Evolutionary conservation across 352 stramenopile genomes (phyloP), one percentile per base, ranked within the genome.

Genomic region (Blastocystis sp.): DNA sequence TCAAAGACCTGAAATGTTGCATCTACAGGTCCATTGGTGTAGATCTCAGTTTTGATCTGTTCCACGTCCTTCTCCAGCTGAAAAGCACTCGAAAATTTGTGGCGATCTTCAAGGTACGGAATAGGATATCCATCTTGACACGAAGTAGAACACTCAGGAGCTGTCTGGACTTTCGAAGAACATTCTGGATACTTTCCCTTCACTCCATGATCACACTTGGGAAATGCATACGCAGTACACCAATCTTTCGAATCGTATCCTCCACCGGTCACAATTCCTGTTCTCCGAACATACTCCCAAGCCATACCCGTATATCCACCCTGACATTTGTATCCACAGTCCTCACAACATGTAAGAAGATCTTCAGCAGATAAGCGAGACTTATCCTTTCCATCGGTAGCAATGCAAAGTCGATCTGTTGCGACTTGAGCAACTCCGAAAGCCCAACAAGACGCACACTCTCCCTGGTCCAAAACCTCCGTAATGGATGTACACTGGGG

Each of bases 391-490:
- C 67, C 37, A 16, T 86, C 89, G 5, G 54, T 74, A 32, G 54
- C 29, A 73, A 90, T 91, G 49, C 88, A 91, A 21, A 78, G 61
- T 24, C 89, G 57, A 86, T 86, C 75, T 11, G 75, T 86, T 11
- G 57, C 75, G 6, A 75, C 57, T 37, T 86, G 52, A 24, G 88
- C 89, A 9, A 87, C 87, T 11, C 88, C 90, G 35, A 92, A 90
- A 9, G 90, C 90, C 90, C 90, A 92, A 88, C 90, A 92, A n/a
- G 89, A 90, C n/a, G 89, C 90, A 78, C 90, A 92, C 19, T 52
- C 32, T n/a, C 43, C 71, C 39, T 86, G 75, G 43, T 86, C 75
- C 14, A 54, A 32, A 32, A 86, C 35, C 51, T 86, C 75, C 21
- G 27, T 42, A 39, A 86, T 75, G 7, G 75, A 86, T 19, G 46